Base-by-base conservation (phyloP, 495 filamentous ascomycete genomes). In the Daldinia childiae region DNA sequence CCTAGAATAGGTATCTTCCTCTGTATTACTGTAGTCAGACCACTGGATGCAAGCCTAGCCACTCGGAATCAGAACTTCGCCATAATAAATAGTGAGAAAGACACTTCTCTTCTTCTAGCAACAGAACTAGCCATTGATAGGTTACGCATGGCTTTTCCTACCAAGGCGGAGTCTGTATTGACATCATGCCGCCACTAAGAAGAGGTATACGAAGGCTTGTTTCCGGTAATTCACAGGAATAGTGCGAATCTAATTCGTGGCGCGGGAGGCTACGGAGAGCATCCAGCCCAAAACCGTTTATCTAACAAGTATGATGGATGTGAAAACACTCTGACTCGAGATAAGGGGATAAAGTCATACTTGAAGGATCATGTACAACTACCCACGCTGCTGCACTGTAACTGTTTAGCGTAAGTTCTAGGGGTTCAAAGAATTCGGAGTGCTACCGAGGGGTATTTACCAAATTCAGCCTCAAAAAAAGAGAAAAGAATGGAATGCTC, bases 401-500 rank as follows among this genome's bases (percentile, higher is more conserved):
- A 69, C 71, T 21, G 32, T 48, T 52, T 27, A 34, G 62, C 17
- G 52, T 51, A 48, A 55, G 39, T 45, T 17, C 38, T 50, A 63
- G 65, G 71, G 70, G 65, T 43, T 57, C 24, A 15, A 55, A 52
- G 51, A 34, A 51, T 45, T 59, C 65, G 58, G 57, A 41, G 56
- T 30, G 58, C 19, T 73, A 30, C 66, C 51, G 57, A 62, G 50
- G 62, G 62, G 39, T 50, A 56, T 24, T 69, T 55, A 24, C 57
- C 57, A 58, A 55, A 69, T 66, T 73, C 71, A 73, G 66, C 66
- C 71, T 62, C 71, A 73, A 19, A 50, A 32, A 29, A 56, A 32
- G n/a, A 36, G n/a, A 63, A 62, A 58, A 43, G 48, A 55, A 59
- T 73, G 61, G 70, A 73, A 73, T 73, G 70, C 58, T 63, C 43